Evolutionary conservation across 1,139 yeast species (phyloP).

Genomic region (Debaryomyces sp.): DNA sequence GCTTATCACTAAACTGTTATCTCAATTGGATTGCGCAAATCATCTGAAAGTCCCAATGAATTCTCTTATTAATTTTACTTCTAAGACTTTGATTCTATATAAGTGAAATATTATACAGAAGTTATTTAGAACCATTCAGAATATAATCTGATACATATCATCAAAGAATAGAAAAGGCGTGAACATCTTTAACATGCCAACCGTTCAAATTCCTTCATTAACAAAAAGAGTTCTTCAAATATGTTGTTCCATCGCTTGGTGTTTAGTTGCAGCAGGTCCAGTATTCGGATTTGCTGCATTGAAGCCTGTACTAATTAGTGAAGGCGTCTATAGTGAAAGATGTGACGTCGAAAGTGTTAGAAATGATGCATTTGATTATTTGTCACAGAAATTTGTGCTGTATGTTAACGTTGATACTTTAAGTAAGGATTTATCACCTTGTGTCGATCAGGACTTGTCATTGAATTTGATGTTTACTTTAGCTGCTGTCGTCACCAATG

Average conservation of each 20-base stretch:
- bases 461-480: constrained; percentile 81
- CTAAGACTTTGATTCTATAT: not conserved
- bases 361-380: constrained; percentile 12
- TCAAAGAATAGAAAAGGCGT: not conserved
- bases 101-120: not conserved
- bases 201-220: constrained; percentile 17
- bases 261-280: constrained; percentile 89
- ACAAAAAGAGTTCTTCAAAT: constrained; percentile 29
- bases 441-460: constrained; percentile 77
- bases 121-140: not conserved
- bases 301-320: constrained; percentile 75
- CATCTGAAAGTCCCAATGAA: not conserved
- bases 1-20: not conserved
- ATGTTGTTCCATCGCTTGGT: constrained; percentile 78
- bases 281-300: constrained; percentile 94
- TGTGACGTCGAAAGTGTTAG: constrained; percentile 38
- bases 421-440: constrained; percentile 26
- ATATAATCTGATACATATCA: not conserved
- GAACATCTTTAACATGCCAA: constrained; percentile 8
- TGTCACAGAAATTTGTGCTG: constrained; percentile 16
- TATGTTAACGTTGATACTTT: not conserved
- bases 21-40: not conserved
- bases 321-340: constrained; percentile 70
- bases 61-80: not conserved
- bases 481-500: constrained; percentile 87